Evolutionary conservation across 1,139 yeast species (phyloP).

Genomic region (Arxiozyma slooffiae): DNA sequence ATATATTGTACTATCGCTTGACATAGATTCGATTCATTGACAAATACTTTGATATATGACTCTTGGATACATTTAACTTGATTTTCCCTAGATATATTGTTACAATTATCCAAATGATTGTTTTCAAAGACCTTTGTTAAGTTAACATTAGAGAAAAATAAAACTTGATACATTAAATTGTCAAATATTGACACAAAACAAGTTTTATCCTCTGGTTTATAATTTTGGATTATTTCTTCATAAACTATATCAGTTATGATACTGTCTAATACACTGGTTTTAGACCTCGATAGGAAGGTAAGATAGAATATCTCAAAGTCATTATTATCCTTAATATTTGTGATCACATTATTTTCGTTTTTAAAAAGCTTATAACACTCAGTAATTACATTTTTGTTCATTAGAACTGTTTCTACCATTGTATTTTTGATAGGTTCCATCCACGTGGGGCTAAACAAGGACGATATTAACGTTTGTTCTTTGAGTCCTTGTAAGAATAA

Average conservation of each 20-base stretch:
- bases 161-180: not conserved
- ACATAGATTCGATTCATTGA: conserved; percentile 1
- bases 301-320: not conserved
- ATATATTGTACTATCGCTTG: not conserved
- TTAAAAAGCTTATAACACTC: not conserved
- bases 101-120: no score
- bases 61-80: not conserved
- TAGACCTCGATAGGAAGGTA: not conserved
- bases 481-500: not conserved
- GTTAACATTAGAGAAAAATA: not conserved
- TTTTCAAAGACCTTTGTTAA: not conserved
- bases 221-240: not conserved
- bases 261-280: not conserved
- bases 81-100: no score
- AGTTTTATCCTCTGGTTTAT: not conserved
- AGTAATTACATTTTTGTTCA: not conserved
- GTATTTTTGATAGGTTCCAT: conserved; percentile 1
- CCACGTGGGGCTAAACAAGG: not conserved
- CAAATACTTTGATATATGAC: not conserved
- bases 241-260: not conserved
- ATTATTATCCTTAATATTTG: not conserved
- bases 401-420: not conserved
- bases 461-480: not conserved
- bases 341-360: not conserved
- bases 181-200: not conserved